Conservation (phyloP, 495 filamentous ascomycete species). For the Hyaloscypha hepaticicola region DNA sequence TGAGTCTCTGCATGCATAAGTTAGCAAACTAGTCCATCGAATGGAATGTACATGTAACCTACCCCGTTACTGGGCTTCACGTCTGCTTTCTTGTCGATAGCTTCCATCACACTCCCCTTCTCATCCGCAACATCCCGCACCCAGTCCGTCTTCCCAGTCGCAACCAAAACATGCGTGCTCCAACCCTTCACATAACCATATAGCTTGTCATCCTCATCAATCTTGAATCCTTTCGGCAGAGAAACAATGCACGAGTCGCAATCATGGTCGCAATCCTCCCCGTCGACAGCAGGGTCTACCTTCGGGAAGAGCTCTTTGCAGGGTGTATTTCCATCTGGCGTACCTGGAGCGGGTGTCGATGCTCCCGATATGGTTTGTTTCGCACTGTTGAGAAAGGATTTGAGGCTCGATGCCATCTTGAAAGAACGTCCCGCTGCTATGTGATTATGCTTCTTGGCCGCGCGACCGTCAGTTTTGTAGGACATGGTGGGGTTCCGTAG, state of each 20-base stretch:
- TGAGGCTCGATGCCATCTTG: slow-evolving; percentile 26
- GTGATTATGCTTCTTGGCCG: not conserved
- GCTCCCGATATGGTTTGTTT: slow-evolving; percentile 26
- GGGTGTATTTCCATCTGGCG: slow-evolving; percentile 22
- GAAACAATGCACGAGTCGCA: slow-evolving; percentile 78
- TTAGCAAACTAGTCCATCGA: not conserved
- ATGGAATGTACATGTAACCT: slow-evolving; percentile 33
- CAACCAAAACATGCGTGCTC: slow-evolving; percentile 86
- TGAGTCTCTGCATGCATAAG: slow-evolving; percentile 60
- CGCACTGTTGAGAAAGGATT: slow-evolving; percentile 23
- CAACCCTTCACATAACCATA: slow-evolving; percentile 89
- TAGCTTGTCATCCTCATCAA: slow-evolving; percentile 75
- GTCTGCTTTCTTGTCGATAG: slow-evolving; percentile 59
- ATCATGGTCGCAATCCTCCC: slow-evolving; percentile 86
- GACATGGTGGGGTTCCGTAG: slow-evolving; percentile 10
- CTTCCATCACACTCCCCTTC: slow-evolving; percentile 93
- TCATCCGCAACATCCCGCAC: slow-evolving; percentile 86
- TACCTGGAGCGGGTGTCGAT: slow-evolving; percentile 23
- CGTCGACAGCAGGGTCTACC: slow-evolving; percentile 71
- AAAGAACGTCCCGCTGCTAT: not conserved
- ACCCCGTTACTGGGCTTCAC: slow-evolving; percentile 75
- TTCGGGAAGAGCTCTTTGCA: slow-evolving; percentile 56
- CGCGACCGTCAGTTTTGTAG: slow-evolving; percentile 1
- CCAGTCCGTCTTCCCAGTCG: slow-evolving; percentile 96
- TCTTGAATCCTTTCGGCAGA: slow-evolving; percentile 67